These are phyloP conservation scores for Bimuria novae-zelandiae DNA, from an alignment of 2,329 filamentous ascomycete genomes.

Conservation along the genomic window DNA sequence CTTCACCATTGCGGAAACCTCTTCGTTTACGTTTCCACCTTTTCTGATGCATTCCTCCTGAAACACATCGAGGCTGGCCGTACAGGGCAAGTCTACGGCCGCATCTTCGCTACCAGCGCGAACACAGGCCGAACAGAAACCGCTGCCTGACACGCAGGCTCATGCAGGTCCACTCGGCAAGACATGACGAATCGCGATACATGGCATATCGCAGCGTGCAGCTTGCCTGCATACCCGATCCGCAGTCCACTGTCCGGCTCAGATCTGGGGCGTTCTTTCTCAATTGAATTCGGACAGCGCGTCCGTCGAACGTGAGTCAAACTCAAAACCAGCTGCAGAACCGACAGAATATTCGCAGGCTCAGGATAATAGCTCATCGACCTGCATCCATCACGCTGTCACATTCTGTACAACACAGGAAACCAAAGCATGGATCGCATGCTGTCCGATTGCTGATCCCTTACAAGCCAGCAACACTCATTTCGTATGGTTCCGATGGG, in stretches of 20 bases:
- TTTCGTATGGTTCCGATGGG: neutral
- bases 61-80: neutral
- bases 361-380: neutral
- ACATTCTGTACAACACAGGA: neutral
- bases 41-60: neutral
- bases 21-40: neutral
- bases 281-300: neutral
- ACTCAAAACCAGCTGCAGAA: neutral
- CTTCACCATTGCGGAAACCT: conserved; percentile 7
- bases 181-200: neutral
- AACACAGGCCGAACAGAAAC: too few species aligned
- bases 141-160: neutral
- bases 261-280: conserved; percentile 3
- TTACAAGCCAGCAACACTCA: neutral
- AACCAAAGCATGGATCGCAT: neutral
- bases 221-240: conserved; percentile 11
- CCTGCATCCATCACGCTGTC: neutral
- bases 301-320: neutral
- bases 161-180: neutral
- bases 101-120: neutral
- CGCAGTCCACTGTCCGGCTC: neutral
- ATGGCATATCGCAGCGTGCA: conserved; percentile 3
- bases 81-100: too few species aligned
- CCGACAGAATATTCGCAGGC: neutral
- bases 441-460: neutral